These are phyloP conservation scores for Clitopilus hobsonii DNA, from an alignment of 768 basidiomycete genomes.

Conservation along the genomic window DNA sequence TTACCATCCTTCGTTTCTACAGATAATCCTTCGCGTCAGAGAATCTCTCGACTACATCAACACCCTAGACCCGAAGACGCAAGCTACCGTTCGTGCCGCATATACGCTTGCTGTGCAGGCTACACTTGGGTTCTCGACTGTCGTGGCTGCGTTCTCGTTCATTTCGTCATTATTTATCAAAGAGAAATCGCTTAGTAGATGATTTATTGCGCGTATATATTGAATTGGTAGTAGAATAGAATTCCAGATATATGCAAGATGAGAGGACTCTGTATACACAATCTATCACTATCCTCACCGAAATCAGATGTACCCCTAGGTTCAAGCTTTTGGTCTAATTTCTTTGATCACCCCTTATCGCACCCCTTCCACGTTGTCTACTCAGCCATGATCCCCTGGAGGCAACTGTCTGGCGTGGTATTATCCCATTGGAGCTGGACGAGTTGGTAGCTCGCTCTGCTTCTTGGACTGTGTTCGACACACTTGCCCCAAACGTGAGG, in stretches of 20 bases:
- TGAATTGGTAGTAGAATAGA: background rate
- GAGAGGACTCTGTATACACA: background rate
- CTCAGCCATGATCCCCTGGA: too few relatives aligned
- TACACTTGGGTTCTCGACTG: conserved; percentile 43
- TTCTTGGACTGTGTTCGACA: too few relatives aligned
- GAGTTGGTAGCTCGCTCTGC: too few relatives aligned
- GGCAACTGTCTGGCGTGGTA: too few relatives aligned
- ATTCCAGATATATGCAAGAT: too few relatives aligned
- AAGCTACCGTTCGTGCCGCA: conserved; percentile 30
- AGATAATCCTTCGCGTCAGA: conserved; percentile 47
- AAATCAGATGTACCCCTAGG: too few relatives aligned
- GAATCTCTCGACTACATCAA: conserved; percentile 46
- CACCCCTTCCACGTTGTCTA: too few relatives aligned
- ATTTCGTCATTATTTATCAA: conserved; percentile 49
- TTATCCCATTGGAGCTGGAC: too few relatives aligned
- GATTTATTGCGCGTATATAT: background rate
- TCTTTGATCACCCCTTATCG: too few relatives aligned
- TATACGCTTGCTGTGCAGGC: conserved; percentile 43
- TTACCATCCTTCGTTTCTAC: background rate
- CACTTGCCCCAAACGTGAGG: too few relatives aligned
- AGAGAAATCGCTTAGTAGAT: conserved; percentile 33
- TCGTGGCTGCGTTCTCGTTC: conserved; percentile 33
- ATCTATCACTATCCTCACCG: background rate
- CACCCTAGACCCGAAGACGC: conserved; percentile 32
- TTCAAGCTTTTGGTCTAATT: too few relatives aligned